A percentile compares a stretch with the other conserved stretches of the same genome.
These are phyloP conservation scores for Termitomyces sp. DNA, from an alignment of 768 basidiomycete species.

Conservation along the genomic window DNA sequence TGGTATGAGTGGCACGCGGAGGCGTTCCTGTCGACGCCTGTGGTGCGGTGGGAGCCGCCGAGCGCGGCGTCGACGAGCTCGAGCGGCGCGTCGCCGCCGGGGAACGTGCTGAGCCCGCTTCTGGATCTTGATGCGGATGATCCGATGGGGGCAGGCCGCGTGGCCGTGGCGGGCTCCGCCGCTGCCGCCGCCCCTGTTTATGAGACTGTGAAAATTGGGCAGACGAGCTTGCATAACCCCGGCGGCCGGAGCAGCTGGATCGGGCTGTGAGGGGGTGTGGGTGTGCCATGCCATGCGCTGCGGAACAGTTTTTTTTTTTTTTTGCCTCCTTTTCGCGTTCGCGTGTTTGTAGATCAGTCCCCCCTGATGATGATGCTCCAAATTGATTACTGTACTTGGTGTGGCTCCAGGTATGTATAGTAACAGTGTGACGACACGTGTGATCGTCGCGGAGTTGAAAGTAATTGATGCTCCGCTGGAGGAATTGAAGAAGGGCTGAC, in stretches of 20 bases:
- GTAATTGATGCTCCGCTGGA: slow-evolving; percentile 14
- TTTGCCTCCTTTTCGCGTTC: not conserved
- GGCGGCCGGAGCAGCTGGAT: slow-evolving; percentile 92
- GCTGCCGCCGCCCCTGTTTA: slow-evolving; percentile 17
- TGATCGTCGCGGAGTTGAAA: slow-evolving; percentile 10
- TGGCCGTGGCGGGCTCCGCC: no score
- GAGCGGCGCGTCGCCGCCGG: slow-evolving; percentile 13
- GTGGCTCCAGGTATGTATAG: no score
- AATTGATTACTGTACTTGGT: no score
- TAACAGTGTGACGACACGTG: not conserved
- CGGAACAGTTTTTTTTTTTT: no score
- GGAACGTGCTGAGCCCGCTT: slow-evolving; percentile 54
- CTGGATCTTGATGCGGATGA: slow-evolving; percentile 71
- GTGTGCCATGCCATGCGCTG: no score
- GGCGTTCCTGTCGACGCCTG: slow-evolving; percentile 70
- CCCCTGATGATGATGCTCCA: not conserved
- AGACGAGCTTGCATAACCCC: slow-evolving; percentile 90
- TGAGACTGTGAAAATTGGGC: slow-evolving; percentile 84
- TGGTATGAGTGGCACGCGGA: slow-evolving; percentile 99
- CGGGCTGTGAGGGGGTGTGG: slow-evolving; percentile 42
- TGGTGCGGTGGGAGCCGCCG: slow-evolving; percentile 14
- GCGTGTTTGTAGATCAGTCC: not conserved
- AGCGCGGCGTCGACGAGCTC: not conserved
- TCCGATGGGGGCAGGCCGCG: slow-evolving; percentile 16
- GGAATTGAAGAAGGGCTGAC: not conserved